Percentiles rank a stretch among this genome's conserved stretches.
These are phyloP conservation scores for Acanthamoeba lugdunensis DNA, from an alignment of 208 protist species.

Conservation along the genomic window DNA sequence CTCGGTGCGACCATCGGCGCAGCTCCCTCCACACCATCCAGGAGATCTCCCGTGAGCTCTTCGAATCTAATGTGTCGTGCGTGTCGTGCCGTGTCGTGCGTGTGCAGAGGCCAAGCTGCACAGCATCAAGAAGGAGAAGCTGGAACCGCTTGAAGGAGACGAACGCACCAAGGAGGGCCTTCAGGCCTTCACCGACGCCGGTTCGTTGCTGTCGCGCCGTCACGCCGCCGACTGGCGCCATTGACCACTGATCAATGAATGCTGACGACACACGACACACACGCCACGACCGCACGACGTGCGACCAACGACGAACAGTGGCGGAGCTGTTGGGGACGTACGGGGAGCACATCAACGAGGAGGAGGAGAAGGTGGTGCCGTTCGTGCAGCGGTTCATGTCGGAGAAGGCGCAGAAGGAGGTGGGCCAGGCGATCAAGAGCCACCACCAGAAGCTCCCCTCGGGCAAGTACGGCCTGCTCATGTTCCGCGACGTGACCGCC, in stretches of 20 bases:
- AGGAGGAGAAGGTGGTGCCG: slow-evolving; percentile 18
- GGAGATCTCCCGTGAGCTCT: background rate
- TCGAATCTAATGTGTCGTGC: background rate
- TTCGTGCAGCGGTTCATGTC: slow-evolving; percentile 48
- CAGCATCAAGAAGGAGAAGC: slow-evolving; percentile 13
- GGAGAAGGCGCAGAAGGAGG: slow-evolving; percentile 34
- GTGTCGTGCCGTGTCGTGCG: background rate
- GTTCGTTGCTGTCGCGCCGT: background rate
- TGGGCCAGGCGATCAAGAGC: background rate
- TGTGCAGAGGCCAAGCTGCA: slow-evolving; percentile 25
- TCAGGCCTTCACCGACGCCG: slow-evolving; percentile 10
- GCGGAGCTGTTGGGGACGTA: background rate
- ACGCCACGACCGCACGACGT: background rate
- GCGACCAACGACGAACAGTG: background rate
- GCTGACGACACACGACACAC: too few species aligned
- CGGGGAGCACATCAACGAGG: slow-evolving; percentile 54
- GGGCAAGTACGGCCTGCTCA: slow-evolving; percentile 45
- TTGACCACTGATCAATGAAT: too few species aligned
- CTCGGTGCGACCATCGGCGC: background rate
- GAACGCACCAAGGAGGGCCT: background rate
- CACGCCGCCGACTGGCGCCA: background rate
- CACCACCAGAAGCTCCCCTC: slow-evolving; percentile 7
- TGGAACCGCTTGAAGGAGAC: background rate
- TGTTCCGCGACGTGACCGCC: background rate
- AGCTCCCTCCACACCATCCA: background rate